Evolutionary conservation across 805 yeast genomes (phyloP).

Genomic region (Pichia exigua): DNA sequence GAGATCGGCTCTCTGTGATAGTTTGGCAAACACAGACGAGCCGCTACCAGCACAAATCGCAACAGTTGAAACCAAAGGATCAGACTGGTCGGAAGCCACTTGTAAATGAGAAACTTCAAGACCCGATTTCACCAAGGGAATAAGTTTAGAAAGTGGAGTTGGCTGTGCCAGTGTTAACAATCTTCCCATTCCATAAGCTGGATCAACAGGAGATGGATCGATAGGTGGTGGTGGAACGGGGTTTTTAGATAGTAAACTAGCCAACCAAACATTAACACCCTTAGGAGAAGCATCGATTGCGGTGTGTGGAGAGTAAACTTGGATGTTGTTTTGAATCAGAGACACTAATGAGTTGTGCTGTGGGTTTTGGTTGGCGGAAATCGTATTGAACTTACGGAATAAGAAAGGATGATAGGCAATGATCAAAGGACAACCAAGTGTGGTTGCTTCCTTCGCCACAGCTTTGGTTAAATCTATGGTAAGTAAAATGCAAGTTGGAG

Average conservation of each 20-base stretch:
- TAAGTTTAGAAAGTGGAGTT: constrained; percentile 75
- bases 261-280: constrained; percentile 95
- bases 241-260: constrained; percentile 36
- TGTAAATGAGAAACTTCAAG: neutral
- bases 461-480: constrained; percentile 94
- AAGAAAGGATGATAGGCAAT: constrained; percentile 94
- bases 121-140: constrained; percentile 29
- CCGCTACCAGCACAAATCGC: constrained; percentile 98
- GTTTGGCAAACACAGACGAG: constrained; percentile 59
- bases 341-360: constrained; percentile 74
- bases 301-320: constrained; percentile 94
- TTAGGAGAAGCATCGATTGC: constrained; percentile 86
- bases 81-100: constrained; percentile 36
- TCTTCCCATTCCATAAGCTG: constrained; percentile 79
- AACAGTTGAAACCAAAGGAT: constrained; percentile 40
- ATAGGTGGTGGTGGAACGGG: neutral
- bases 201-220: constrained; percentile 20
- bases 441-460: constrained; percentile 38
- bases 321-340: constrained; percentile 67
- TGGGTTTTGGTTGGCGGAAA: constrained; percentile 23
- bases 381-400: constrained; percentile 81
- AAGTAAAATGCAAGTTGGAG: constrained; percentile 30
- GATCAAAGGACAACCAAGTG: constrained; percentile 53
- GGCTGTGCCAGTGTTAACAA: constrained; percentile 46
- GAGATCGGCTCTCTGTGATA: constrained; percentile 63